These are phyloP conservation scores for Rubus idaeus DNA, from an alignment of 306 rosid species.

Conservation along the genomic window DNA sequence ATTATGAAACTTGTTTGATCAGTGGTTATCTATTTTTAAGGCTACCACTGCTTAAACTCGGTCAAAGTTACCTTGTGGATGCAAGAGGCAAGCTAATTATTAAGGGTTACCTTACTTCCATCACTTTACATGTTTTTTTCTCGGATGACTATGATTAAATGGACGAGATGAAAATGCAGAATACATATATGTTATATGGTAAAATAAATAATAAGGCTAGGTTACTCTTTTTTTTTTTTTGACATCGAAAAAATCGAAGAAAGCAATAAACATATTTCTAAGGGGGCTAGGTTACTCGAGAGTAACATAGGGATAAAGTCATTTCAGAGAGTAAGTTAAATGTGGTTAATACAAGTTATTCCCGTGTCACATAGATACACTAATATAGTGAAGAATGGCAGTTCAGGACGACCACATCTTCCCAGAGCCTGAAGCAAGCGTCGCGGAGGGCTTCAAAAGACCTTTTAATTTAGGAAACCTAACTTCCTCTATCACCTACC, in stretches of 20 bases:
- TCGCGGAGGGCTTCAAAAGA: conserved; percentile 22
- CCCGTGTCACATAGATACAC: conserved; percentile 39
- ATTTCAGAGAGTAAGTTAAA: conserved; percentile 27
- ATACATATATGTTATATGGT: neutral
- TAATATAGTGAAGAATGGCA: conserved; percentile 30
- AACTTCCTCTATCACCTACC: conserved; percentile 49
- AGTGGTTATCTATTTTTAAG: too few relatives aligned
- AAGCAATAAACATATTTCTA: too few relatives aligned
- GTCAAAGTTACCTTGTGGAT: neutral
- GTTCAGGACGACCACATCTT: conserved; percentile 22
- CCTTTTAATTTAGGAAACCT: conserved; percentile 24
- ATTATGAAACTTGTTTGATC: too few relatives aligned
- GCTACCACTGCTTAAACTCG: neutral
- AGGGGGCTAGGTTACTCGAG: too few relatives aligned
- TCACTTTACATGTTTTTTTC: neutral
- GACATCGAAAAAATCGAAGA: too few relatives aligned
- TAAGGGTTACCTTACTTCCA: neutral
- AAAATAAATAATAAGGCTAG: neutral
- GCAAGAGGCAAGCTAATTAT: neutral
- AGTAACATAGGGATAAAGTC: conserved; percentile 8
- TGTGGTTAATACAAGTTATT: conserved; percentile 37
- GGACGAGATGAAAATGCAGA: neutral
- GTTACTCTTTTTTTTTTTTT: too few relatives aligned
- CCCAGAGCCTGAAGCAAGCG: conserved; percentile 41
- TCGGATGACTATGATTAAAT: neutral